Evolutionary conservation across 2,329 filamentous ascomycete species (phyloP).

Genomic region (Sordariomycetes sp.): DNA sequence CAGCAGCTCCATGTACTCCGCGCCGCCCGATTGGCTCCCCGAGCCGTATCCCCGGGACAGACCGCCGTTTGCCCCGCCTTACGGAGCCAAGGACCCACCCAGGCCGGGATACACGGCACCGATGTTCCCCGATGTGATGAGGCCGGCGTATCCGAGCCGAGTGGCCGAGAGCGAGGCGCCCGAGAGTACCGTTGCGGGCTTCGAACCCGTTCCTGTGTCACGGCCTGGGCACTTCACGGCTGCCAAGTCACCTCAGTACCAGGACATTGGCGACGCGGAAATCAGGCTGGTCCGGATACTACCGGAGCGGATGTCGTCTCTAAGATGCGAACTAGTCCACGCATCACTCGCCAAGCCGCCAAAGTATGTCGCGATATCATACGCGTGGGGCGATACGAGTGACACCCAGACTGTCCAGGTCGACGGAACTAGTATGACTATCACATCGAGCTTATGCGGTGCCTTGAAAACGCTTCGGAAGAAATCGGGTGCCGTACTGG

Average conservation of each 20-base stretch:
- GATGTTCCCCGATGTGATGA: constrained; percentile 1
- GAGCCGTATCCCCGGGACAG: constrained; percentile 1
- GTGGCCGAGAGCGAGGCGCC: constrained; percentile 1
- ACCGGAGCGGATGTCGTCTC: constrained; percentile 6
- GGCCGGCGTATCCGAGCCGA: background rate
- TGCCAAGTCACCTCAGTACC: background rate
- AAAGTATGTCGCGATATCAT: constrained; percentile 17
- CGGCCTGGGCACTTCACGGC: background rate
- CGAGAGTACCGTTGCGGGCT: background rate
- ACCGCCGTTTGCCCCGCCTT: background rate
- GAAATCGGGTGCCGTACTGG: constrained; percentile 5
- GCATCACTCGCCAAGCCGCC: constrained; percentile 8
- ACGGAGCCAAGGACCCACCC: background rate
- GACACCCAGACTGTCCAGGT: constrained; percentile 8
- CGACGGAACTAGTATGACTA: constrained; percentile 6
- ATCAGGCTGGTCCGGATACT: constrained; percentile 8
- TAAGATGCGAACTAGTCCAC: constrained; percentile 9
- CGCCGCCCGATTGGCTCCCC: background rate
- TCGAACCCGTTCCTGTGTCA: background rate
- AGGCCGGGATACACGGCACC: background rate
- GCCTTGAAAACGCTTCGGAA: constrained; percentile 10
- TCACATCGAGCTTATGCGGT: constrained; percentile 10
- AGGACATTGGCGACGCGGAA: background rate
- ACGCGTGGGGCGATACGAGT: constrained; percentile 17
- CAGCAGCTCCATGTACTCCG: constrained; percentile 5